Conservation (phyloP, 768 basidiomycete genomes). For the Xerocomellus intermedius region DNA sequence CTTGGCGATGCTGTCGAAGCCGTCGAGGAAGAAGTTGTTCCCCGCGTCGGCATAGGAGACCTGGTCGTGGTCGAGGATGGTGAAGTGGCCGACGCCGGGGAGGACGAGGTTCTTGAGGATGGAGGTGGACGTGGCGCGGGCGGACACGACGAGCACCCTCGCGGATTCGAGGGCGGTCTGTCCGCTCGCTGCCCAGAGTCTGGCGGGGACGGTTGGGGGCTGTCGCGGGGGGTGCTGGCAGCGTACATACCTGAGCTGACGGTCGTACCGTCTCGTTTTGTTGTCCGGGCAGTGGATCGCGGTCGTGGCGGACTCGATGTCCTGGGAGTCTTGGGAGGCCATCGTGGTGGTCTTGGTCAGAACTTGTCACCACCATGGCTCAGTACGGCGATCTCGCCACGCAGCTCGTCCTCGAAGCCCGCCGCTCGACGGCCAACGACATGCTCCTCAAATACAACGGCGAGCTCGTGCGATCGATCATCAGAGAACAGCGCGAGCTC, state of each 20-base stretch:
- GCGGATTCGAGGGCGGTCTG: conserved; percentile 86
- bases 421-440: conserved; percentile 80
- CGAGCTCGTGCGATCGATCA: conserved; percentile 76
- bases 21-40: conserved; percentile 95
- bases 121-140: conserved; percentile 80
- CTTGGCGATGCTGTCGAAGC: conserved; percentile 72
- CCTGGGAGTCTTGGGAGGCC: conserved; percentile 41
- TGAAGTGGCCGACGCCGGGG: conserved; percentile 95
- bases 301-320: conserved; percentile 47
- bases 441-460: conserved; percentile 92
- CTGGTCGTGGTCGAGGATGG: conserved; percentile 68
- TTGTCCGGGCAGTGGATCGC: conserved; percentile 61
- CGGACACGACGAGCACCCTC: conserved; percentile 77
- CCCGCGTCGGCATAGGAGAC: conserved; percentile 79
- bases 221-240: background rate
- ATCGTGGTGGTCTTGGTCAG: conserved; percentile 22
- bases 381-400: conserved; percentile 86
- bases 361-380: conserved; percentile 28
- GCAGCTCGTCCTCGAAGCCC: conserved; percentile 83
- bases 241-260: conserved; percentile 76
- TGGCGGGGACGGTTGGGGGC: conserved; percentile 24
- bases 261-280: conserved; percentile 91
- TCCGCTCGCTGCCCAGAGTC: conserved; percentile 92
- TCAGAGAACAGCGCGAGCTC: conserved; percentile 90
- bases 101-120: conserved; percentile 96